A percentile compares a stretch with the other conserved stretches of the same genome.
phyloP scores from a whole-genome alignment of 2,329 filamentous ascomycete species.

The Fusarium euwallaceae region DNA sequence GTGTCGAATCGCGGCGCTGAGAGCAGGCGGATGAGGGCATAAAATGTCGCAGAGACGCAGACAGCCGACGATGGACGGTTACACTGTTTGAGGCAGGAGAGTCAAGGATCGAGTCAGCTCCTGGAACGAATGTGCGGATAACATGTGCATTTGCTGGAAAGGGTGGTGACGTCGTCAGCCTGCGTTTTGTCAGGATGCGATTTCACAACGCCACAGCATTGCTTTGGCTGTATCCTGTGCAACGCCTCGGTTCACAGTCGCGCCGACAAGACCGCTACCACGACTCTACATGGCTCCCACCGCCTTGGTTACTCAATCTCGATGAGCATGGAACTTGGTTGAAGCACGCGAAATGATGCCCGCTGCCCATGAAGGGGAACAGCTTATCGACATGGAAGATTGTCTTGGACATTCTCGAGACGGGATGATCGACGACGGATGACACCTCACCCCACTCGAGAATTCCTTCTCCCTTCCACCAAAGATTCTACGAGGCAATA shows the following conservation, averaged over 20 bases:
- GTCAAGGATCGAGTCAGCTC: slow-evolving; percentile 31
- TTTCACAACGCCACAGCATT: slow-evolving; percentile 34
- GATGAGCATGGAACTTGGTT: slow-evolving; percentile 8
- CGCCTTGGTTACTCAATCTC: slow-evolving; percentile 1
- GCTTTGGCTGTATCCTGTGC: slow-evolving; percentile 13
- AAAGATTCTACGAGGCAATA: slow-evolving; percentile 23
- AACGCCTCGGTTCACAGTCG: slow-evolving; percentile 14
- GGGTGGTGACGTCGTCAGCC: slow-evolving; percentile 38
- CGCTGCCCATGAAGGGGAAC: slow-evolving; percentile 23
- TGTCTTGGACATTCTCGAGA: slow-evolving; percentile 29
- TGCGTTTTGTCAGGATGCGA: slow-evolving; percentile 32
- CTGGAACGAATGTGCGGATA: slow-evolving; percentile 20
- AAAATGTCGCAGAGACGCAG: slow-evolving; percentile 23
- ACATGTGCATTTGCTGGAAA: slow-evolving; percentile 19
- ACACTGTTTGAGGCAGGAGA: slow-evolving; percentile 1
- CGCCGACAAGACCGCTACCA: slow-evolving; percentile 14
- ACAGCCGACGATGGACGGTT: slow-evolving; percentile 21
- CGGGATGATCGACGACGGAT: slow-evolving; percentile 40
- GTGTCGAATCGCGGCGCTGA: not conserved
- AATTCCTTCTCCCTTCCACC: slow-evolving; percentile 26
- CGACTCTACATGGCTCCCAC: slow-evolving; percentile 2
- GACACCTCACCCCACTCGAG: slow-evolving; percentile 29
- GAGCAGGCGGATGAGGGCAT: slow-evolving; percentile 15
- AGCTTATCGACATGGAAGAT: slow-evolving; percentile 11
- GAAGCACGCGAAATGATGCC: slow-evolving; percentile 19